Conservation (phyloP, 2,329 filamentous ascomycete species). For the Cordyceps militaris region DNA sequence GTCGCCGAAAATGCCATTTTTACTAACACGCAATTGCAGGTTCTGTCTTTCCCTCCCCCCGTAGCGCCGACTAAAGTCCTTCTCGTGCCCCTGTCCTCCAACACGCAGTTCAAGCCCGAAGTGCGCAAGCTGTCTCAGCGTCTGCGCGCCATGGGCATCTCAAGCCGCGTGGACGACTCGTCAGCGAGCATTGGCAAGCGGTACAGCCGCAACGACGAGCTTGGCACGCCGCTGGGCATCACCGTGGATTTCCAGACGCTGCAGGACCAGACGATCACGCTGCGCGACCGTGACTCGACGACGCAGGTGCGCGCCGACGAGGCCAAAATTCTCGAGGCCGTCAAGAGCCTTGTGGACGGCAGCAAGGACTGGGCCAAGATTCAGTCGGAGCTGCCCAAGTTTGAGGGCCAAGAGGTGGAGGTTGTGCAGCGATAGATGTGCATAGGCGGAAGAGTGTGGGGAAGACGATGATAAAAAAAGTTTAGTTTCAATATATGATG, state of each 20-base stretch:
- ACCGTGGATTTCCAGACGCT: conserved; percentile 95
- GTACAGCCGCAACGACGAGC: conserved; percentile 89
- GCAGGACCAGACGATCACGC: conserved; percentile 77
- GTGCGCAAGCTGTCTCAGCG: conserved; percentile 65
- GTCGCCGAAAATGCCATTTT: too few species aligned
- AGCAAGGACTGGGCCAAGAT: conserved; percentile 61
- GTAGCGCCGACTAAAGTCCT: conserved; percentile 95
- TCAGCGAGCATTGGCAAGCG: conserved; percentile 91
- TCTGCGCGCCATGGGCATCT: conserved; percentile 69
- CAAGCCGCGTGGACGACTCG: conserved; percentile 82
- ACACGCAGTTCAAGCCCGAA: conserved; percentile 73
- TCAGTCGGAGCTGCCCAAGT: conserved; percentile 70
- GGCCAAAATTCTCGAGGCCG: conserved; percentile 69
- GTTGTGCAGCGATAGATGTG: conserved; percentile 26
- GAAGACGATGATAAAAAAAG: not conserved
- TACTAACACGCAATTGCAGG: conserved; percentile 27
- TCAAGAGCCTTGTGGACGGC: conserved; percentile 47
- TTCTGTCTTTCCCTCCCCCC: conserved; percentile 48
- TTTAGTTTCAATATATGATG: conserved; percentile 13
- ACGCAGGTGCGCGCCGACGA: conserved; percentile 82
- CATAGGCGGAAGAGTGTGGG: not conserved
- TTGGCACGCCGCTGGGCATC: conserved; percentile 88
- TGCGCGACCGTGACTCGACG: conserved; percentile 85
- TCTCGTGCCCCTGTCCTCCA: conserved; percentile 78
- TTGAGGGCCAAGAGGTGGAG: conserved; percentile 67